These are phyloP conservation scores for Brachypodium distachyon DNA, from an alignment of 202 grass and related monocot genomes.

Conservation along the genomic window DNA sequence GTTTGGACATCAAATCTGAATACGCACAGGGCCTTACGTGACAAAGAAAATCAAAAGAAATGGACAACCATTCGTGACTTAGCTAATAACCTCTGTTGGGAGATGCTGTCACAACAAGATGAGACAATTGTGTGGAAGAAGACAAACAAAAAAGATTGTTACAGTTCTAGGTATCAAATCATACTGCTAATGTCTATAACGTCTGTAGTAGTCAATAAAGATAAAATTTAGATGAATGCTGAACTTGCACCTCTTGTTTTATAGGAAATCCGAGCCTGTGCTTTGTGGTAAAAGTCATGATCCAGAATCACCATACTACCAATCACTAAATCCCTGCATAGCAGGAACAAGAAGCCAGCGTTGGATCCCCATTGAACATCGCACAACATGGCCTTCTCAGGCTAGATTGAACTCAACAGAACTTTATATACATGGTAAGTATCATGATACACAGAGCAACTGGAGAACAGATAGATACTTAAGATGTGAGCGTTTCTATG, in stretches of 20 bases:
- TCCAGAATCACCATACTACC: slow-evolving; percentile 82
- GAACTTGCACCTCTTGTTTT: slow-evolving; percentile 16
- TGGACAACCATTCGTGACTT: slow-evolving; percentile 61
- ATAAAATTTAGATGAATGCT: slow-evolving; percentile 6
- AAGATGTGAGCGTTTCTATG: neutral
- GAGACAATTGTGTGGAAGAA: slow-evolving; percentile 99
- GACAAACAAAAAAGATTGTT: slow-evolving; percentile 67
- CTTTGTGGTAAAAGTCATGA: slow-evolving; percentile 68
- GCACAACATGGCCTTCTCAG: slow-evolving; percentile 71
- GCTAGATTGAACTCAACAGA: slow-evolving; percentile 73
- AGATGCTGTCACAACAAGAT: slow-evolving; percentile 95
- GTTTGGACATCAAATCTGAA: slow-evolving; percentile 88
- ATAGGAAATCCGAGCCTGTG: slow-evolving; percentile 71
- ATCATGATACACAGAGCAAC: neutral
- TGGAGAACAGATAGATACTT: neutral
- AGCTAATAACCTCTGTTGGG: slow-evolving; percentile 82
- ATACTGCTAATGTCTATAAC: neutral
- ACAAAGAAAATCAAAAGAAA: slow-evolving; percentile 97
- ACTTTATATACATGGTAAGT: slow-evolving; percentile 80
- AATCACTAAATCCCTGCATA: slow-evolving; percentile 83
- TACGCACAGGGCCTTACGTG: slow-evolving; percentile 79
- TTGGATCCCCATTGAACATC: slow-evolving; percentile 86
- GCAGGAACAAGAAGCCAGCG: slow-evolving; percentile 80
- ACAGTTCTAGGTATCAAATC: slow-evolving; percentile 58
- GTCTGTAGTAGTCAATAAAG: neutral